phyloP scores from a whole-genome alignment of 148 eudicot species.

The Bassia scoparia region DNA sequence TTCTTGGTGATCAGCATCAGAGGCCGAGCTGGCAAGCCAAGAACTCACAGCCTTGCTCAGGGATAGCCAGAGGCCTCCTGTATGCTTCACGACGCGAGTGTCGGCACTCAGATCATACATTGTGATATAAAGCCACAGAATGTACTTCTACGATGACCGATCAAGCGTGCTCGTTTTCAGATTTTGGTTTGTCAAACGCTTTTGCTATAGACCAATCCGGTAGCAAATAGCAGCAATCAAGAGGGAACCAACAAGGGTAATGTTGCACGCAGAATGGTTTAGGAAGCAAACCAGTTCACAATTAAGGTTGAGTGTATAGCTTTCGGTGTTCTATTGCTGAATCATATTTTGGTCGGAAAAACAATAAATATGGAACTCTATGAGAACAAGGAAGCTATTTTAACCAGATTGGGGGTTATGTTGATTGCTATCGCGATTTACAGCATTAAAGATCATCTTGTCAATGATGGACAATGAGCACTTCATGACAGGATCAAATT shows the following conservation, averaged over 20 bases:
- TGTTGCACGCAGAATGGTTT: slow-evolving; percentile 78
- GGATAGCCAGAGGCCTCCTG: slow-evolving; percentile 37
- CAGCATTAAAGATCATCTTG: slow-evolving; percentile 13
- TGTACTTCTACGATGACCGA: slow-evolving; percentile 48
- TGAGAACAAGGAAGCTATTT: slow-evolving; percentile 18
- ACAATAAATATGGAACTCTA: slow-evolving; percentile 10
- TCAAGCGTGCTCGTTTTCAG: slow-evolving; percentile 44
- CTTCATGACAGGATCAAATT: neutral
- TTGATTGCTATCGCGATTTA: slow-evolving; percentile 36
- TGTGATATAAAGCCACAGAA: slow-evolving; percentile 74
- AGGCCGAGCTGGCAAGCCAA: slow-evolving; percentile 39
- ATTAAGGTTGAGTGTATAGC: slow-evolving; percentile 56
- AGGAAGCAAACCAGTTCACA: slow-evolving; percentile 44
- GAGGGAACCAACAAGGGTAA: slow-evolving; percentile 78
- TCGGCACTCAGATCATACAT: slow-evolving; percentile 58
- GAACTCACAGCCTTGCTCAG: slow-evolving; percentile 32
- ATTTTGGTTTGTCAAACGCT: slow-evolving; percentile 62
- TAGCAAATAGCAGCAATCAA: slow-evolving; percentile 42
- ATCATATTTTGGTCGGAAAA: slow-evolving; percentile 36
- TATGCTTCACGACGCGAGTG: slow-evolving; percentile 63
- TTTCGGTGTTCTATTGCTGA: slow-evolving; percentile 47
- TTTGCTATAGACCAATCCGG: slow-evolving; percentile 40
- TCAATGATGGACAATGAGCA: slow-evolving; percentile 18
- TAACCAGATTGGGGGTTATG: slow-evolving; percentile 47
- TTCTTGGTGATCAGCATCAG: slow-evolving; percentile 28